Percentiles rank a stretch among this genome's conserved stretches.
Conservation (phyloP, 805 yeast species). For the Yamadazyma insecticola region DNA sequence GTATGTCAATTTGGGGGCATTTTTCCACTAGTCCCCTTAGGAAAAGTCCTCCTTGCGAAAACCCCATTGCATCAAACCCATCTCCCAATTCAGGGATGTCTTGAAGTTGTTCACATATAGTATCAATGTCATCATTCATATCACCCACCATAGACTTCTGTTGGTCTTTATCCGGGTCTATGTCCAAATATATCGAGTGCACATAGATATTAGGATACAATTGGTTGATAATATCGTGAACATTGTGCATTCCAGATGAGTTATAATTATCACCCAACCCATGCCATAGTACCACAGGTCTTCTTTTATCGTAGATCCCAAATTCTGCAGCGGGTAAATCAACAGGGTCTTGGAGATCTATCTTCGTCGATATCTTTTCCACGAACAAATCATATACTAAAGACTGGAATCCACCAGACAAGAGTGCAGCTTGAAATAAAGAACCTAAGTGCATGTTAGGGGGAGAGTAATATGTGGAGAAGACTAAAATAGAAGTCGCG, state of each 20-base stretch:
- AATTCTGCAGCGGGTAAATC: no score
- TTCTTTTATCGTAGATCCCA: constrained; percentile 6
- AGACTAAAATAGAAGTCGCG: no score
- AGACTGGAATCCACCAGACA: no score
- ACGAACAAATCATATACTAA: no score
- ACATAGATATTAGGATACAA: constrained; percentile 47
- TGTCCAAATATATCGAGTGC: constrained; percentile 50
- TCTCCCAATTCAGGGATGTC: constrained; percentile 38
- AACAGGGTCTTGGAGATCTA: no score
- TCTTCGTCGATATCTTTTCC: no score
- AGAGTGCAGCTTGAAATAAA: no score
- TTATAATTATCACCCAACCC: constrained; percentile 77
- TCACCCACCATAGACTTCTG: constrained; percentile 55
- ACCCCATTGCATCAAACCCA: constrained; percentile 74
- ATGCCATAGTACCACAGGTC: constrained; percentile 75
- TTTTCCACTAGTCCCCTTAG: constrained; percentile 61
- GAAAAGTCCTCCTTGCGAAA: constrained; percentile 82
- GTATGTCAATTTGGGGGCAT: constrained; percentile 40
- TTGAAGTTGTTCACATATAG: constrained; percentile 52
- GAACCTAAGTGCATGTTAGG: no score
- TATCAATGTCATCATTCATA: constrained; percentile 48
- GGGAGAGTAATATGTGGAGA: no score
- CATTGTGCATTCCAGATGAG: constrained; percentile 52
- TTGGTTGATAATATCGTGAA: constrained; percentile 36
- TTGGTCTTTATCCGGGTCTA: constrained; percentile 49